Evolutionary conservation across 257 asterid genomes (phyloP), one percentile per base, ranked within the genome.

Genomic region (Nicotiana otophora): DNA sequence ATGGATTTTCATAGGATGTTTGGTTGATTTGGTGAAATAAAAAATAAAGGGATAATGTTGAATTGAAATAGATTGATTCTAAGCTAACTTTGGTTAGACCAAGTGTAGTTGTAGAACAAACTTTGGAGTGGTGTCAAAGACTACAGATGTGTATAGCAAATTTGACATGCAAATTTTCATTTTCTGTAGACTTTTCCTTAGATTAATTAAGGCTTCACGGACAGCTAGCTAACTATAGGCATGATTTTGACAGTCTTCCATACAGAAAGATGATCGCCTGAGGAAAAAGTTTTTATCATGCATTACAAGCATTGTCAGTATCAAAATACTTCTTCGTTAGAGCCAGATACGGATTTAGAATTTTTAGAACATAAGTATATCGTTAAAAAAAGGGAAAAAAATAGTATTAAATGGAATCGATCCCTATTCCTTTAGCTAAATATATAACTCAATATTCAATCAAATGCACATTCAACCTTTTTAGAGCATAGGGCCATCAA

Each of bases 21-120:
- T 9, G 85, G 74, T 83, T 69, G 81, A 81, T 78, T 78, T 67
- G 85, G 87, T 84, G 84, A 70, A 70, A 42, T 42, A 10, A 39
- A 19, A 36, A 36, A 58, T 19, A 3, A 58, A 6, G n/a, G 30
- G 64, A 68, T 1, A 36, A 69, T n/a, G 34, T 5, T 42, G 36
- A 72, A 23, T 39, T 12, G 61, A 72, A 69, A 36, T 36, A 11
- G 7, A 12, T 36, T 39, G 80, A 36, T 33, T 57, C 23, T 48
- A 74, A 72, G 30, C 53, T 7, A 17, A 9, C 16, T 11, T 82
- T 65, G 53, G 42, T 84, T 48, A 85, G 86, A 86, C 77, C 84
- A 9, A 36, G 8, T 36, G 42, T 5, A 36, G 42, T 36, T 36
- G 42, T 36, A 36, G 42, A 36, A 36, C 7, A 60, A 48, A 48